Base-by-base conservation (phyloP, 768 basidiomycete species). In the Infundibulicybe gibba region DNA sequence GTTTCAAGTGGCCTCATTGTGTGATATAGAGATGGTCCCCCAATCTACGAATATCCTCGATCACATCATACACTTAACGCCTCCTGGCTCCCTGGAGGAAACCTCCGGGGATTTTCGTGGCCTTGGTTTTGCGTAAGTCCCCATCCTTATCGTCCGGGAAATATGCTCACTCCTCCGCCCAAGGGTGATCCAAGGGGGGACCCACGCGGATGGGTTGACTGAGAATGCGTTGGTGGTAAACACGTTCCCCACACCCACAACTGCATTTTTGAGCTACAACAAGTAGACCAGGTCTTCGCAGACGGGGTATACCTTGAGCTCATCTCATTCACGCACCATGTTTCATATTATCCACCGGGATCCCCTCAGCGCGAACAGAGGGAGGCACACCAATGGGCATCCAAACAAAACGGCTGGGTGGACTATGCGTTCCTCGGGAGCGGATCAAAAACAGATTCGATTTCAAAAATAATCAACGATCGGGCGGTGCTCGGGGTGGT, bases 31-130 rank as follows among this genome's bases (percentile, higher is more conserved):
- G 25, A 25, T 25, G 25, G 25, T 8, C 8, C 25, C 25, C 25
- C 25, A n/a, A 38, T 38, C 35, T 6, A 67, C 65, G 2, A 45
- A 58, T n/a, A 65, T 57, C 10, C 60, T 87, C 10, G 87, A 89
- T 51, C 87, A 89, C 52, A 78, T 89, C 47, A 75, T 89, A 0
- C 80, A 87, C 58, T 68, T 89, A n/a, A 81, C 81, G 0, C 79
- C 85, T 0, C 81, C 85, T 1, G 82, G 77, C 0, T 70, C 78
- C 0, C 67, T 87, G 9, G 58, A 70, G 15, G 61, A 74, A 31
- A 73, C 70, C 16, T 67, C 79, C 0, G 59, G 73, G 16, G 74
- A 78, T 40, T 87, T 85, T 50, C 66, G 67, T 15, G 55, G 71
- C n/a, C 62, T 85, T 3, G 87, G 86, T 5, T 87, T 89, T 74